Evolutionary conservation across 176 grass and related monocot species (phyloP).

Genomic region (sorghum (Sorghum bicolor)): DNA sequence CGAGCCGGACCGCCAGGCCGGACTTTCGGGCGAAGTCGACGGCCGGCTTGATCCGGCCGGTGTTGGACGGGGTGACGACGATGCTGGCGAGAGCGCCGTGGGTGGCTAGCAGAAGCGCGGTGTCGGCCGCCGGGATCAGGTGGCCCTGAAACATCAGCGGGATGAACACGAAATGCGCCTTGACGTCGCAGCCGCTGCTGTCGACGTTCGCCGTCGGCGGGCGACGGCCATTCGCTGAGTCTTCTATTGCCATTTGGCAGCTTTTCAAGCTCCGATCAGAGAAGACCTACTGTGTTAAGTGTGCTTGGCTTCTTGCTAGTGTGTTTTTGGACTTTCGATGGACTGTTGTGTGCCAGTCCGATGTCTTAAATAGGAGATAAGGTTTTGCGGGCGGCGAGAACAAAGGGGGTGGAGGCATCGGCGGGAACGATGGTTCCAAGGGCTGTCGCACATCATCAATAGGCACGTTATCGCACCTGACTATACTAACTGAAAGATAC

Average conservation of each 20-base stretch:
- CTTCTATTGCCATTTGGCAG: neutral
- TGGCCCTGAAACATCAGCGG: conserved; percentile 56
- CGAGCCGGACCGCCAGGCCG: conserved; percentile 24
- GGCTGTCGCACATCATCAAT: no score
- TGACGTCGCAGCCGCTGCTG: neutral
- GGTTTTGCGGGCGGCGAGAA: neutral
- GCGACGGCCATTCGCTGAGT: neutral
- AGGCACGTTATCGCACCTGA: neutral
- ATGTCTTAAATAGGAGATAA: neutral
- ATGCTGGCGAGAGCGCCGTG: conserved; percentile 42
- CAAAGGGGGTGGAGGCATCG: neutral
- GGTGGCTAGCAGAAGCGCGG: conserved; percentile 40
- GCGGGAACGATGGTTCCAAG: neutral
- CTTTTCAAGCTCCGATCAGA: neutral
- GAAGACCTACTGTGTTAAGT: neutral
- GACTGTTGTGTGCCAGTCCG: neutral
- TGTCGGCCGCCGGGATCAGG: conserved; percentile 52
- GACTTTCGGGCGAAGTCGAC: conserved; percentile 7
- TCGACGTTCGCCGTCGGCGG: neutral
- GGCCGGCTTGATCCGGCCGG: conserved; percentile 11
- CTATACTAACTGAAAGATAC: no score
- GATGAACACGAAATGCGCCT: conserved; percentile 56
- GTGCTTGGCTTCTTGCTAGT: neutral
- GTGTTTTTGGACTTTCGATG: neutral
- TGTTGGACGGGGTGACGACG: conserved; percentile 44